These are phyloP conservation scores for Mucor racemosus DNA, from an alignment of 371 early-diverging fungal species.

Conservation along the genomic window DNA sequence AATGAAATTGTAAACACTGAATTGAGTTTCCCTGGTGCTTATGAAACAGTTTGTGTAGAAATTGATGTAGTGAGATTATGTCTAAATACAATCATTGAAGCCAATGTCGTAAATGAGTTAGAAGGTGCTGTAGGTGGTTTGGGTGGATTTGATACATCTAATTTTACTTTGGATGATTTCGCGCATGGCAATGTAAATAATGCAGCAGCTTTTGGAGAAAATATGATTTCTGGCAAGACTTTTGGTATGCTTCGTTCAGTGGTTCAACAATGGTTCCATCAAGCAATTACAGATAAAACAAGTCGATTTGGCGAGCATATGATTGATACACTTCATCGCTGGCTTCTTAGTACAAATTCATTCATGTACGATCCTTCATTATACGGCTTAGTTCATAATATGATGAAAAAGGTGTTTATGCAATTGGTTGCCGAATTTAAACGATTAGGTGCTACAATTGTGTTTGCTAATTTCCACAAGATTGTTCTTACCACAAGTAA, in stretches of 20 bases:
- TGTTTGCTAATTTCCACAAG: conserved; percentile 82
- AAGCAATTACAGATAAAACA: conserved; percentile 33
- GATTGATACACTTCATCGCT: conserved; percentile 85
- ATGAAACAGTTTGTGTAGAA: conserved; percentile 83
- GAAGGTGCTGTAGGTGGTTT: conserved; percentile 66
- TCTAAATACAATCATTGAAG: conserved; percentile 80
- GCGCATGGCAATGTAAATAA: conserved; percentile 48
- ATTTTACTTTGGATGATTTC: conserved; percentile 58
- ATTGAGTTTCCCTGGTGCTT: conserved; percentile 76
- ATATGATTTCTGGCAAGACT: conserved; percentile 66
- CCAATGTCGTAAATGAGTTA: conserved; percentile 75
- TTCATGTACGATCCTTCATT: conserved; percentile 87
- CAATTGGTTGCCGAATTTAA: conserved; percentile 82
- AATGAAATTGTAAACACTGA: conserved; percentile 68
- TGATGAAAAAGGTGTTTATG: conserved; percentile 90
- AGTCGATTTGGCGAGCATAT: conserved; percentile 60
- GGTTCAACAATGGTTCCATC: conserved; percentile 78
- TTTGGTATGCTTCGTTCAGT: conserved; percentile 77
- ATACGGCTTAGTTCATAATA: conserved; percentile 72
- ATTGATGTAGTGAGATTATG: conserved; percentile 83
- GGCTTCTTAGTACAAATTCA: conserved; percentile 81
- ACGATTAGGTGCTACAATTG: conserved; percentile 74
- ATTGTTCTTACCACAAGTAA: conserved; percentile 85
- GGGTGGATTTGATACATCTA: conserved; percentile 53
- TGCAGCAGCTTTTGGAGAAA: conserved; percentile 57